A percentile compares a stretch with the other conserved stretches of the same genome.
Conservation (phyloP, 1,284 basidiomycete genomes). For the Trichosporon sp. region DNA sequence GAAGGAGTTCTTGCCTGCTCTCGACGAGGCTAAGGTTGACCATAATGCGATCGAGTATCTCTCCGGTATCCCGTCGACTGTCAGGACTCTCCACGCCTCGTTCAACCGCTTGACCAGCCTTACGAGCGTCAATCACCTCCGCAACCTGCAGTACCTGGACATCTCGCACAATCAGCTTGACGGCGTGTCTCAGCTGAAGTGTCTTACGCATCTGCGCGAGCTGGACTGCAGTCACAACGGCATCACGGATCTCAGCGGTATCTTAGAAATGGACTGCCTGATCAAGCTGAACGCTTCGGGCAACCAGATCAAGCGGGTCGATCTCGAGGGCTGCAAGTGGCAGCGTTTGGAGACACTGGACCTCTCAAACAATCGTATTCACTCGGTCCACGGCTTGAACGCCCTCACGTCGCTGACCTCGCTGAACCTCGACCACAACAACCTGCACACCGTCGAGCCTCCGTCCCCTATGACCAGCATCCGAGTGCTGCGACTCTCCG, state of each 20-base stretch:
- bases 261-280: slow-evolving; percentile 71
- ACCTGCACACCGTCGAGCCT: slow-evolving; percentile 33
- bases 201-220: slow-evolving; percentile 77
- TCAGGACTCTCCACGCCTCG: slow-evolving; percentile 74
- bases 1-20: slow-evolving; percentile 84
- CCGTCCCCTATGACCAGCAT: slow-evolving; percentile 56
- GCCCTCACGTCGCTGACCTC: slow-evolving; percentile 60
- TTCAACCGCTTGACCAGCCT: slow-evolving; percentile 78
- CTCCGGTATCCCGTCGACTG: slow-evolving; percentile 70
- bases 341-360: slow-evolving; percentile 74
- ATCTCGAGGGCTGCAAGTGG: slow-evolving; percentile 66
- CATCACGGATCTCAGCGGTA: slow-evolving; percentile 69
- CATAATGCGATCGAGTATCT: slow-evolving; percentile 77
- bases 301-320: slow-evolving; percentile 64
- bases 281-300: slow-evolving; percentile 74
- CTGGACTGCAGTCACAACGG: slow-evolving; percentile 80
- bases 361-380: slow-evolving; percentile 69
- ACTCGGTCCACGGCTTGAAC: slow-evolving; percentile 58
- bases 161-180: slow-evolving; percentile 86
- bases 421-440: slow-evolving; percentile 76
- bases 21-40: slow-evolving; percentile 74
- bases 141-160: slow-evolving; percentile 81
- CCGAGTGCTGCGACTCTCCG: slow-evolving; percentile 77
- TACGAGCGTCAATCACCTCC: slow-evolving; percentile 82
- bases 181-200: slow-evolving; percentile 72